Base-by-base conservation (phyloP, 441 rosid species). In the Cnidoscolus chayamansa region DNA sequence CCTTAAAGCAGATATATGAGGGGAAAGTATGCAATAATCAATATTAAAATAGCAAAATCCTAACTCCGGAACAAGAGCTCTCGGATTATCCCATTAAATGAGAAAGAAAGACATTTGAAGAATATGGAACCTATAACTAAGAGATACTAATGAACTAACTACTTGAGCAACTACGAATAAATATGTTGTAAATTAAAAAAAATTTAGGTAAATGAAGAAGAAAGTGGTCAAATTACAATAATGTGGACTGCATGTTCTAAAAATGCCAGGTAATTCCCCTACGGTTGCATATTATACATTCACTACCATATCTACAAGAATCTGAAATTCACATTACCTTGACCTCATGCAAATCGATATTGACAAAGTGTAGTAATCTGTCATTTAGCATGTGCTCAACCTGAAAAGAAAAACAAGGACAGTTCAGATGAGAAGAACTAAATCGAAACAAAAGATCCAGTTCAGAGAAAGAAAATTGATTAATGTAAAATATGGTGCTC, bases 341-440 rank as follows among this genome's bases (percentile, higher is more conserved):
- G 78, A 94, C 97, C 67, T 96, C 99, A 60, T 71, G 96, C 82
- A 93, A 79, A 82, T 96, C 98, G 75, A 84, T 80, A 80, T 92
- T 92, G 83, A 88, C 95, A 87, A 88, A 94, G n/a, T 94, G 98
- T 71, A 92, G 82, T 68, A 96, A 82, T 83, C 96, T 92, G 84
- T 94, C 99, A 87, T 92, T 96, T 62, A 96, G 86, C 89, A 92
- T 86, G 70, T 91, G 94, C 91, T 96, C 98, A 76, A 94, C 98
- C 98, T 96, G 90, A 71, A 74, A 40, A 81, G 71, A 53, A 51
- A 60, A 61, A 71, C 20, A 45, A 68, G 12, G 4, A 66, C 19
- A 70, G 76, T 9, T 4, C 48, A n/a, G 30, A 45, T 20, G 55
- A 45, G 17, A 4, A 40, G 1, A 54, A 25, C 7, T 40, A 40